Base-by-base conservation (phyloP, 129 eudicot species). In the Flaveria linearis region DNA sequence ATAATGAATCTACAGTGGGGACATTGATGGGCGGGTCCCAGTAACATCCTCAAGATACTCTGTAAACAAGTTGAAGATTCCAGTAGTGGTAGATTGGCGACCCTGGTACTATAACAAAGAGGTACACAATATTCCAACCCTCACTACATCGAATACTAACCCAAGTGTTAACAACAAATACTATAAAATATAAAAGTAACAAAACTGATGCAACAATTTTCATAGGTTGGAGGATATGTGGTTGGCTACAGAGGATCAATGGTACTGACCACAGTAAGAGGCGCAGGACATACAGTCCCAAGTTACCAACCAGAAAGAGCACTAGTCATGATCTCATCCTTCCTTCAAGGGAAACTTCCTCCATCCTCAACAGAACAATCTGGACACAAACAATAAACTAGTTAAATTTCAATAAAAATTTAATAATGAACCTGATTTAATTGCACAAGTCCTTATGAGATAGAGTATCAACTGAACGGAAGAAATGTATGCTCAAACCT, bases 181-280 rank as follows among this genome's bases (percentile, higher is more conserved):
- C 16, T 11, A 70, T 36, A 73, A 43, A 50, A 61, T 49, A 49
- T 15, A 49, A 78, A 71, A 46, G 23, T 33, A 39, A 49, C 56
- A 79, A 49, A 79, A 49, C 58, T 11, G 8, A 63, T 62, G 65
- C 14, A n/a, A 6, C 43, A 33, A 46, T 25, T 67, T 49, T 71
- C 67, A 51, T 72, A 88, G 94, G 88, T 86, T 70, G 91, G 94
- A 81, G 94, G 94, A 17, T 88, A 85, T 77, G 87, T 77, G 28
- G 84, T 88, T 23, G 90, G 80, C 16, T 88, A 86, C 82, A 78
- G 72, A 77, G 85, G 86, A 52, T 63, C 69, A 63, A 52, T 84
- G 80, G 45, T 61, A 23, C 74, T 88, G 26, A 82, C 73, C 20
- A 88, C 94, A 67, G 79, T 88, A 63, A 77, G 92, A 67, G 94